Evolutionary conservation across 1,139 yeast genomes (phyloP).

Genomic region (Meyerozyma athensensis): DNA sequence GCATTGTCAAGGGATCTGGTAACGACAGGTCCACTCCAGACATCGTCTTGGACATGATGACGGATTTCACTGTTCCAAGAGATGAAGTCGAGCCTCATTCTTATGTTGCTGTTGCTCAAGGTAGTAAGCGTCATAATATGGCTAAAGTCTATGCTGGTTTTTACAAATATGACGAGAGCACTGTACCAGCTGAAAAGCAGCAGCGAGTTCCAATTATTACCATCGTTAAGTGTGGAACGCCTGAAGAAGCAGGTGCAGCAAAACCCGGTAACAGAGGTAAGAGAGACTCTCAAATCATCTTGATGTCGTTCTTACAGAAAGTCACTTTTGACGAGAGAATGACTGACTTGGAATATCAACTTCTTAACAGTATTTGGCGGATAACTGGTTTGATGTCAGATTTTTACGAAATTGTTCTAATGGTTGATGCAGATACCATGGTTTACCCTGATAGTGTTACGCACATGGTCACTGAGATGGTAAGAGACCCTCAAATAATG

Average conservation of each 20-base stretch:
- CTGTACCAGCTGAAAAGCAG: conserved; percentile 75
- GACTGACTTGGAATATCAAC: conserved; percentile 88
- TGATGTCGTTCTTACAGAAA: conserved; percentile 90
- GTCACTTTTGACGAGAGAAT: conserved; percentile 94
- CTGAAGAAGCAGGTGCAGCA: conserved; percentile 69
- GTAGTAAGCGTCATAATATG: conserved; percentile 91
- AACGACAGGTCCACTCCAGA: conserved; percentile 86
- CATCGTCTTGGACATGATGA: conserved; percentile 80
- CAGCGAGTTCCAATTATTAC: conserved; percentile 83
- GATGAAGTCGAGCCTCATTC: conserved; percentile 77
- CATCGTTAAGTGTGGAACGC: conserved; percentile 90
- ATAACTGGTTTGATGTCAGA: conserved; percentile 87
- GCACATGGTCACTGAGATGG: conserved; percentile 93
- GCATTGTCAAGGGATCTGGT: conserved; percentile 90
- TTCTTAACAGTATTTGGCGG: conserved; percentile 75
- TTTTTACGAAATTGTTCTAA: conserved; percentile 75
- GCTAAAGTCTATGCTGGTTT: conserved; percentile 94
- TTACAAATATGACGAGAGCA: conserved; percentile 70
- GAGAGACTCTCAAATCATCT: conserved; percentile 91
- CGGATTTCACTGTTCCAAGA: conserved; percentile 65
- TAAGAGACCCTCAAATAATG: conserved; percentile 84
- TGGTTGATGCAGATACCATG: conserved; percentile 98
- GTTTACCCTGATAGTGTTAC: conserved; percentile 87
- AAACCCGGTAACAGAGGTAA: conserved; percentile 98
- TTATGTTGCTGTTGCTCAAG: conserved; percentile 92